Conservation (phyloP, 2,329 filamentous ascomycete species). For the Aspergillus luchuensis region DNA sequence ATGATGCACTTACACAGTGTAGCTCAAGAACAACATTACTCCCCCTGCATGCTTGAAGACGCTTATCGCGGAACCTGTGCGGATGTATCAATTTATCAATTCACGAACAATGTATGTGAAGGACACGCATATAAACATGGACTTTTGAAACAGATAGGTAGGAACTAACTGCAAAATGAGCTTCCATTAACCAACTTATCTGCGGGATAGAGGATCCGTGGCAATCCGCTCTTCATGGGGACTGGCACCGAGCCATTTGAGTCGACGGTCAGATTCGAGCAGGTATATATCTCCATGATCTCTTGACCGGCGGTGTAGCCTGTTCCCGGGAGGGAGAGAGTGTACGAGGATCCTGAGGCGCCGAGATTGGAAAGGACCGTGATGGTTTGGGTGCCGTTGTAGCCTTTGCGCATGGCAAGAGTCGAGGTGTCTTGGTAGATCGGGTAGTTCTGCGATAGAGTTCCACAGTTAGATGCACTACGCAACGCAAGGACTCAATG, state of each 20-base stretch:
- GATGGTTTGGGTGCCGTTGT: conserved; percentile 43
- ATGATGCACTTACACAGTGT: too few relatives aligned
- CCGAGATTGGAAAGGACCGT: conserved; percentile 50
- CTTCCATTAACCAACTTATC: conserved; percentile 12
- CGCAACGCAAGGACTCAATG: not conserved
- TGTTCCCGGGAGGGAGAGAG: conserved; percentile 27
- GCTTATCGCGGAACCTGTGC: too few relatives aligned
- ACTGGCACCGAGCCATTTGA: conserved; percentile 48
- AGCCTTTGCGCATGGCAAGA: conserved; percentile 45
- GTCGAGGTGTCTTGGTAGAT: conserved; percentile 49
- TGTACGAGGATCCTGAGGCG: conserved; percentile 27
- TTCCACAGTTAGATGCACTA: not conserved
- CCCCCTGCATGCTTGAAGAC: too few relatives aligned
- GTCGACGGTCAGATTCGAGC: conserved; percentile 47
- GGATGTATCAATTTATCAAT: too few relatives aligned
- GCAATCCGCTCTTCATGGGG: conserved; percentile 46
- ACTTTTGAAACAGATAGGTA: too few relatives aligned
- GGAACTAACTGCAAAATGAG: conserved; percentile 13
- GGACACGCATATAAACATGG: too few relatives aligned
- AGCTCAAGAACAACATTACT: too few relatives aligned
- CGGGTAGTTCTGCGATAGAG: conserved; percentile 34
- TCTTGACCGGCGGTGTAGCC: conserved; percentile 27
- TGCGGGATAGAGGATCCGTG: conserved; percentile 40
- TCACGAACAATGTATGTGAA: too few relatives aligned
- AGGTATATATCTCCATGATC: conserved; percentile 39